Evolutionary conservation across 192 early-diverging fungal genomes (phyloP).

Genomic region (Coemansia sp.): DNA sequence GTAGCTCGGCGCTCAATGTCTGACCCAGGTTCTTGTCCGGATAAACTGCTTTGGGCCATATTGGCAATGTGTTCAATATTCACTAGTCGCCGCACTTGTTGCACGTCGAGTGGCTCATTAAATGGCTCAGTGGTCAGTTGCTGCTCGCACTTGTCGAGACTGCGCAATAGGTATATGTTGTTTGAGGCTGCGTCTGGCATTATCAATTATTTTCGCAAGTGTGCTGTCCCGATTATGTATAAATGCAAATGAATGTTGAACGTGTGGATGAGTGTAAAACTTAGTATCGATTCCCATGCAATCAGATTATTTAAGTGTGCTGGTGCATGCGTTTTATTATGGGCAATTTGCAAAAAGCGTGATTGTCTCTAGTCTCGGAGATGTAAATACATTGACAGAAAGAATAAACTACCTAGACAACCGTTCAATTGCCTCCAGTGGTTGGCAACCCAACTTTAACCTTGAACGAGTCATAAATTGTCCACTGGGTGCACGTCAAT

Average conservation of each 20-base stretch:
- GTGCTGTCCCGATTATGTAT: no score
- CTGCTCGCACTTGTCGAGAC: conserved; percentile 25
- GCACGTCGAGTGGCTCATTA: conserved; percentile 34
- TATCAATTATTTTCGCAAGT: no score
- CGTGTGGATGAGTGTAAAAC: no score
- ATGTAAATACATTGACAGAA: no score
- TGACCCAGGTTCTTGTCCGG: neutral
- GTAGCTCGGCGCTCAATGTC: neutral
- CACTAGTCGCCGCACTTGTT: conserved; percentile 31
- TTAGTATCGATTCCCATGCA: no score
- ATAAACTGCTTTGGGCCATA: neutral
- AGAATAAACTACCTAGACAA: no score
- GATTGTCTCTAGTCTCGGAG: no score
- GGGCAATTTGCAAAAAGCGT: no score
- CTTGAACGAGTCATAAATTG: conserved; percentile 75
- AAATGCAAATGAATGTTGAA: no score
- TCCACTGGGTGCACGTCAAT: conserved; percentile 74
- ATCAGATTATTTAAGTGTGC: no score
- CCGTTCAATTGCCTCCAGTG: conserved; percentile 10
- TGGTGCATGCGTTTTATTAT: no score
- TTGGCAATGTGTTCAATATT: conserved; percentile 30
- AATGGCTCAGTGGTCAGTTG: conserved; percentile 20
- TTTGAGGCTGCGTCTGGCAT: conserved; percentile 1
- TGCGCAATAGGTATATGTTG: conserved; percentile 19
- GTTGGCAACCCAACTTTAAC: conserved; percentile 58